Base-by-base conservation (phyloP, 805 yeast species). In the Cyberlindnera suaveolens region DNA sequence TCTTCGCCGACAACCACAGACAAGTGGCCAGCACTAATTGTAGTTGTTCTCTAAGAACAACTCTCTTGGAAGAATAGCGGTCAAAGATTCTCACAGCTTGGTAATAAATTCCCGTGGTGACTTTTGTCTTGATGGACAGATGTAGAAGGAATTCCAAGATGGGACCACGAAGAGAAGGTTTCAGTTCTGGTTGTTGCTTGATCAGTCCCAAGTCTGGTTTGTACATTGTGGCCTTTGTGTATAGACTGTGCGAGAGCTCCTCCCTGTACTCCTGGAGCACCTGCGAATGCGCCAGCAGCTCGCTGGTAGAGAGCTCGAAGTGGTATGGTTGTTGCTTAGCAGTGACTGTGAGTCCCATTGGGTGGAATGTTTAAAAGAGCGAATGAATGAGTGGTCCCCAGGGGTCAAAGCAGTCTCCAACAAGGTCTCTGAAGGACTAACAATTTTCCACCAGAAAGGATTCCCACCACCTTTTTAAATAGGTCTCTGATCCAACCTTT, bases 1-100 rank as follows among this genome's bases (percentile, higher is more conserved):
- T 72, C 62, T 91, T 91, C 20, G 96, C 82, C 3, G 96, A 87
- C 29, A 91, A 75, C 97, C 98, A 91, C 31, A 91, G 67, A 47
- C 96, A 87, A 5, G 96, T 87, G 47, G 95, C 85, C 29, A 95
- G 88, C 10, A 91, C 91, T 42, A 91, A 72, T 63, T 90, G 96
- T 48, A 87, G 81, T 64, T 90, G 98, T 45, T 85, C 90, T 51
- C 82, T 77, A 49, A 85, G 74, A 1, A 90, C 93, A 7, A 89
- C 79, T 53, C 98, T 73, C 54, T 82, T 84, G 41, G 96, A 84
- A 60, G 96, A 85, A 66, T 91, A 91, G 48, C 97, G 77, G 62
- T 91, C 99, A 48, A 91, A 85, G 41, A 90, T 72, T 53, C 82
- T 80, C 33, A 82, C 78, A 0, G 84, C 80, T 59, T 79, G 69